These are phyloP conservation scores for Fusarium irregulare DNA, from an alignment of 2,329 filamentous ascomycete species.

Conservation along the genomic window DNA sequence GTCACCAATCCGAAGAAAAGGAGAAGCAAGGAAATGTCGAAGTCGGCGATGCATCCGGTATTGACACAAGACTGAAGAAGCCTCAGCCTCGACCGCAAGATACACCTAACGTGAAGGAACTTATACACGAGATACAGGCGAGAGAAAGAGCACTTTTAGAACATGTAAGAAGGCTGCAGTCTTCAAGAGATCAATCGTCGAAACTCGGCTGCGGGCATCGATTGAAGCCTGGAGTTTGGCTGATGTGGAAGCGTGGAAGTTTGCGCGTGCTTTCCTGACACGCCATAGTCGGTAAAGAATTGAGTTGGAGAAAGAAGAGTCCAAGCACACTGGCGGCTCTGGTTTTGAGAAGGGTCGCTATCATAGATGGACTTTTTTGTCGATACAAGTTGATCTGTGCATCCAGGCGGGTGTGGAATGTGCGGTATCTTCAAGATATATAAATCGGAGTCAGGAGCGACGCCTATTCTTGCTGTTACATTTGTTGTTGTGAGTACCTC, in stretches of 20 bases:
- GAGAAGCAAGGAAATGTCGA: slow-evolving; percentile 42
- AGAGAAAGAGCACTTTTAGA: slow-evolving; percentile 67
- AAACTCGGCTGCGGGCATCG: slow-evolving; percentile 62
- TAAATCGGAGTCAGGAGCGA: not conserved
- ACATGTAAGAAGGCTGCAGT: slow-evolving; percentile 61
- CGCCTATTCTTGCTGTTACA: not conserved
- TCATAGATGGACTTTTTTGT: not conserved
- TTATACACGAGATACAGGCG: slow-evolving; percentile 62
- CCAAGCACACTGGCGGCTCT: slow-evolving; percentile 71
- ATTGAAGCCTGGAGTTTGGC: slow-evolving; percentile 76
- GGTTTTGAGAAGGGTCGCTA: slow-evolving; percentile 59
- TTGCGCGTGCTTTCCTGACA: slow-evolving; percentile 75
- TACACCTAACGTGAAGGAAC: slow-evolving; percentile 47
- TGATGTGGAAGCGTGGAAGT: slow-evolving; percentile 82
- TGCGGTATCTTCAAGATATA: not conserved
- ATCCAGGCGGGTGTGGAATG: slow-evolving; percentile 7
- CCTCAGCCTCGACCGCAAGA: slow-evolving; percentile 56
- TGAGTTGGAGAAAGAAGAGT: slow-evolving; percentile 78
- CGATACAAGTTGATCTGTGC: not conserved
- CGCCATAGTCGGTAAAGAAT: slow-evolving; percentile 70
- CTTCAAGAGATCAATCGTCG: slow-evolving; percentile 56
- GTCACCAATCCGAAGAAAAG: slow-evolving; percentile 19
- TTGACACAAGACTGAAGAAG: slow-evolving; percentile 17
- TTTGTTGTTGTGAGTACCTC: not conserved
- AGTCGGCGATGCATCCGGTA: slow-evolving; percentile 38